Evolutionary conservation across 1,139 yeast species (phyloP), one percentile per base, ranked within the genome.

Genomic region (Hansenula lynferdii): DNA sequence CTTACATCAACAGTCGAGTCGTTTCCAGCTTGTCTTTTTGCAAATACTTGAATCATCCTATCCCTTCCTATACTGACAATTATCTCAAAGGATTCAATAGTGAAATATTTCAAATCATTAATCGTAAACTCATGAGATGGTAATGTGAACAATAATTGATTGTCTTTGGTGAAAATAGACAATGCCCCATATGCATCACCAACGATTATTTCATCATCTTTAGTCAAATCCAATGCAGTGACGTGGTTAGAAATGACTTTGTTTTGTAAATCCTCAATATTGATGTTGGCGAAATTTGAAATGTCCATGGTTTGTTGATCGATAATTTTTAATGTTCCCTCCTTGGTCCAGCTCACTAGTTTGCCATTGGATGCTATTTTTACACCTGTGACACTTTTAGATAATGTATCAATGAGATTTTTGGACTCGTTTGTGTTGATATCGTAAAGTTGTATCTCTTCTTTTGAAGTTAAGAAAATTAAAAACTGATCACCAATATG

Each of bases 1-100:
- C 28, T 30, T 3, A 24, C 31, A 1, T 29, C 17, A 2, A 22
- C 26, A 20, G 8, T 18, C 15, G 28, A 10, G 5, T 8, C 21
- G 18, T 20, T 16, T 10, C 15, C 16, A 8, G 4, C 22, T 4
- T 29, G 3, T 2, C 47, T 42, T 11, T 46, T 48, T 1, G 46
- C 36, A 42, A 75, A 77, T 0, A 80, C 54, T 53, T 80, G 86
- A 28, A 80, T 69, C 65, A 79, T 79, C 34, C 85, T 54, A 53
- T 80, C 86, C 27, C 85, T 61, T 4, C 84, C 74, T 28, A 76
- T 70, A 36, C 73, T 69, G 17, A 67, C 65, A 3, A 70, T 49
- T 32, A 71, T 60, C 26, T 59, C 51, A 24, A 42, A 35, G 0
- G 45, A 43, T 0, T 47, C 57, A 5, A 59, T 38, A 28, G 37